These are phyloP conservation scores for Geotrichum bryndzae DNA, from an alignment of 1,139 yeast genomes.

Conservation along the genomic window DNA sequence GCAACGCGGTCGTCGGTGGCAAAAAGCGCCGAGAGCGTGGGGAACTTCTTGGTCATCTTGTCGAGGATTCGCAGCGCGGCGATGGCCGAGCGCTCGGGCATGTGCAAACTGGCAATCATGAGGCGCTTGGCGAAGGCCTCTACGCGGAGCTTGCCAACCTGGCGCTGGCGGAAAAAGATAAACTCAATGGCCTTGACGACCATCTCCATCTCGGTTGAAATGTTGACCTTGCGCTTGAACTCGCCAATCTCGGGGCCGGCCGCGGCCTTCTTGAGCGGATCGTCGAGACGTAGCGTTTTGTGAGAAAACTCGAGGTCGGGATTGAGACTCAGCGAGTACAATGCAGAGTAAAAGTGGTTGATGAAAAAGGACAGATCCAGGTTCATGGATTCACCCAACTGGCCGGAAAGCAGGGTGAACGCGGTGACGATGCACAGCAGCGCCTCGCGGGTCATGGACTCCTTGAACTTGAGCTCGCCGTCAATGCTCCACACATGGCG, in stretches of 20 bases:
- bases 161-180: slow-evolving; percentile 70
- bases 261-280: slow-evolving; percentile 48
- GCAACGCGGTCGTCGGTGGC: slow-evolving; percentile 85
- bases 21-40: slow-evolving; percentile 66
- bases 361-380: slow-evolving; percentile 50
- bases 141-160: slow-evolving; percentile 67
- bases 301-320: slow-evolving; percentile 82
- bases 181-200: slow-evolving; percentile 71
- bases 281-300: slow-evolving; percentile 70
- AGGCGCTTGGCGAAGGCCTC: slow-evolving; percentile 79
- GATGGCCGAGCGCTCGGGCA: slow-evolving; percentile 83
- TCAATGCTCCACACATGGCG: slow-evolving; percentile 36
- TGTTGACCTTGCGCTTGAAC: slow-evolving; percentile 60
- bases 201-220: slow-evolving; percentile 84
- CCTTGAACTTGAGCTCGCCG: slow-evolving; percentile 37
- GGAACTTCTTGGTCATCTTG: slow-evolving; percentile 59
- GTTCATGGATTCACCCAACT: slow-evolving; percentile 45
- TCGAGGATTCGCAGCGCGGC: slow-evolving; percentile 74
- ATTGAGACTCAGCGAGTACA: slow-evolving; percentile 66
- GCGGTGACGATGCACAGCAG: slow-evolving; percentile 84
- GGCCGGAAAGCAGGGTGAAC: slow-evolving; percentile 75
- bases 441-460: slow-evolving; percentile 55
- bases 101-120: slow-evolving; percentile 57
- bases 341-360: slow-evolving; percentile 59
- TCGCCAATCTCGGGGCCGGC: slow-evolving; percentile 28